Evolutionary conservation across 1,139 yeast species (phyloP).

Genomic region (Candida frijolesensis): DNA sequence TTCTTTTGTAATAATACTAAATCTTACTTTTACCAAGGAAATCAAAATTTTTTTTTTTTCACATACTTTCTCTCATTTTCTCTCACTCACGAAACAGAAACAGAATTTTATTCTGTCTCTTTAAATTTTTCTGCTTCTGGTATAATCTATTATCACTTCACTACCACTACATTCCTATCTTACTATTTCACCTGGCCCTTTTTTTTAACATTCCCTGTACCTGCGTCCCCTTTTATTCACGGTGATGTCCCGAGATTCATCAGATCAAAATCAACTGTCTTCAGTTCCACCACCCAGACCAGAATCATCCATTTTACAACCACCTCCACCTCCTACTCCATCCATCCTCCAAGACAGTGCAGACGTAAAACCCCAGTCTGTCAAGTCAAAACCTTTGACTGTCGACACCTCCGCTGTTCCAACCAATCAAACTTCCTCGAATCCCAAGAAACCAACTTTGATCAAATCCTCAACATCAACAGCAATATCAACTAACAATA

Average conservation of each 20-base stretch:
- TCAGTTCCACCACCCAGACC: not conserved
- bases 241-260: slow-evolving; percentile 3
- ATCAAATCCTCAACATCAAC: not conserved
- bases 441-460: not conserved
- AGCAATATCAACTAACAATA: not conserved
- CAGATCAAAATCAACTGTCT: slow-evolving; percentile 1
- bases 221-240: not conserved
- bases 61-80: no score
- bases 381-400: not conserved
- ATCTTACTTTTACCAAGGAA: no score
- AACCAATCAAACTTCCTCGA: not conserved
- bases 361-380: not conserved
- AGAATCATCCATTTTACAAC: slow-evolving; percentile 5
- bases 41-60: no score
- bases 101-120: no score
- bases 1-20: no score
- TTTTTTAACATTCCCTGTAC: not conserved
- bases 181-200: no score
- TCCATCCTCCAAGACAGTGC: not conserved
- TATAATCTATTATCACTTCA: no score
- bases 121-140: no score
- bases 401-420: not conserved
- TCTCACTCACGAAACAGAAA: no score
- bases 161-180: no score
- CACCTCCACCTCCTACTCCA: not conserved